Evolutionary conservation across 1,284 basidiomycete genomes (phyloP).

Genomic region (Tetrapyrgos nigripes): DNA sequence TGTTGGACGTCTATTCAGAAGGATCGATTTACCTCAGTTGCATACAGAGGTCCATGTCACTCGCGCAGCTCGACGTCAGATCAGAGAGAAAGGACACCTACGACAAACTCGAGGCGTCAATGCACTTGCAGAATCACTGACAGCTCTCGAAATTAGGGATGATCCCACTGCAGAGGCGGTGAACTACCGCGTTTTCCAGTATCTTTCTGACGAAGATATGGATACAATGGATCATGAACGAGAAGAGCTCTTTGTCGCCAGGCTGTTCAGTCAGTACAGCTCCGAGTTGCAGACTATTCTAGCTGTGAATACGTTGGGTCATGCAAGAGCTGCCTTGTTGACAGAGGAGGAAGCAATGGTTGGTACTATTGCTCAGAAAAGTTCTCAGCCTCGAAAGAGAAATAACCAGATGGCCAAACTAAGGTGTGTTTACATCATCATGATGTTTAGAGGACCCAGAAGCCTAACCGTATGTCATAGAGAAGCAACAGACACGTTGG

Average conservation of each 20-base stretch:
- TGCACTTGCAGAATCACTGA: not conserved
- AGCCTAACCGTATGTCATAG: constrained; percentile 1
- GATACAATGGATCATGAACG: constrained; percentile 12
- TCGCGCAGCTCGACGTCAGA: not conserved
- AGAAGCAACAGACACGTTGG: constrained; percentile 57
- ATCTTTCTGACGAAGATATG: not conserved
- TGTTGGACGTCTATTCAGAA: constrained; percentile 64
- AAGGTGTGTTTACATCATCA: constrained; percentile 26
- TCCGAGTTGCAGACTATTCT: constrained; percentile 56
- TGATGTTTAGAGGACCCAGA: not conserved
- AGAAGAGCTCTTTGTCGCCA: constrained; percentile 23
- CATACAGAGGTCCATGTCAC: not conserved
- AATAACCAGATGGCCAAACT: constrained; percentile 58
- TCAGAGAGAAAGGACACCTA: constrained; percentile 1
- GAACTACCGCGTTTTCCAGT: constrained; percentile 4
- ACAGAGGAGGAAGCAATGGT: constrained; percentile 67
- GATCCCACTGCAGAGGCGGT: constrained; percentile 7
- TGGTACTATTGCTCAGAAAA: constrained; percentile 68
- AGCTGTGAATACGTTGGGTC: constrained; percentile 54
- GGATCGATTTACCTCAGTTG: constrained; percentile 42
- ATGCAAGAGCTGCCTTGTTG: constrained; percentile 46
- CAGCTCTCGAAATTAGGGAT: not conserved
- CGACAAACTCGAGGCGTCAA: constrained; percentile 1
- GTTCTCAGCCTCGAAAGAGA: constrained; percentile 58
- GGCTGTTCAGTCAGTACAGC: constrained; percentile 50